Evolutionary conservation across 345 rosid genomes (phyloP), one percentile per base, ranked within the genome.

Genomic region (Dovyalis caffra): DNA sequence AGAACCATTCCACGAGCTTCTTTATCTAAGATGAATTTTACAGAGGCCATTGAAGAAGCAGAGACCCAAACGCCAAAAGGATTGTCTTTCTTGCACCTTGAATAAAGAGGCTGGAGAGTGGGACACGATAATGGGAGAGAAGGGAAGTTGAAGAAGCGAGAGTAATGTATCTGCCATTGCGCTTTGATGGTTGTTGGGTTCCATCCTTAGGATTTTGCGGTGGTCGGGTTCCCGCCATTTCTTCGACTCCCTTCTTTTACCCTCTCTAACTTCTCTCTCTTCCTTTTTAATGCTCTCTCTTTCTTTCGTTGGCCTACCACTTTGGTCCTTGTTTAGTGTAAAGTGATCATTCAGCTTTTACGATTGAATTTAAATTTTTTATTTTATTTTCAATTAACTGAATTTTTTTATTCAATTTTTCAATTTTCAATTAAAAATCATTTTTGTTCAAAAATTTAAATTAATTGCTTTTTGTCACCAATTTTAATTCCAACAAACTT

Each of bases 81-180:
- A 23, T 40, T 33, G 7, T 43, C 49, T 25, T 43, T 71, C 21
- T 29, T 38, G 60, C 71, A 49, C 34, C 65, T 51, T 21, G 65
- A 25, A n/a, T 5, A 3, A 3, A 35, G 15, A 35, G 65, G 75
- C 21, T 11, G 11, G 58, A 64, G 71, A 11, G 11, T 29, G 45
- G 40, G 34, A 25, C 66, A 64, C 2, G 33, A 53, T 53, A 72
- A 64, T 8, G 29, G 34, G 72, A 66, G 66, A 32, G 28, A 7
- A 35, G 76, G 71, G 53, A 35, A 64, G 72, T 3, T 40, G 62
- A 71, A 64, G 76, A 77, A 77, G 71, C 75, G 35, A 71, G 76
- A 49, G 66, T 77, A 77, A 18, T 65, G 66, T 20, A 71, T 40
- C 66, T 26, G 70, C 76, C 76, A 70, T 18, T 23, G 20, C 14